These are phyloP conservation scores for Pseudogymnoascus pannorum DNA, from an alignment of 2,329 filamentous ascomycete genomes.

Conservation along the genomic window DNA sequence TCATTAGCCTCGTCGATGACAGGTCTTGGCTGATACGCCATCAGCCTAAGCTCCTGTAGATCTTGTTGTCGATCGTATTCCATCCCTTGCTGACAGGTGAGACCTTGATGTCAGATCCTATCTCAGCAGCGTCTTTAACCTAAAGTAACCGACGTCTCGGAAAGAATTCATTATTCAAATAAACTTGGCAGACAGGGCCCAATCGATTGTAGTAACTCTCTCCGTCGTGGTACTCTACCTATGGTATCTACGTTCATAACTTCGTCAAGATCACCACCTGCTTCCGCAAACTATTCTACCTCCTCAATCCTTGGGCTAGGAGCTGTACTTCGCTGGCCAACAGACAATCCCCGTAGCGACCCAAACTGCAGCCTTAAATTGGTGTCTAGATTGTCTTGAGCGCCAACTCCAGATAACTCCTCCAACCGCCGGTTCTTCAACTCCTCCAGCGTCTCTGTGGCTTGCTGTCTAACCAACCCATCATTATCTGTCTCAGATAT, in stretches of 20 bases:
- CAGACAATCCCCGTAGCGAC: constrained; percentile 38
- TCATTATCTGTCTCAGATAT: constrained; percentile 60
- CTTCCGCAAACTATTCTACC: constrained; percentile 42
- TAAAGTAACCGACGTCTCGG: neutral
- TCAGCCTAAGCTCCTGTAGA: neutral
- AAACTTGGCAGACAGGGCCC: neutral
- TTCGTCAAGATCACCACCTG: neutral
- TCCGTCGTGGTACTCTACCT: neutral
- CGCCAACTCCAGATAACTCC: constrained; percentile 36
- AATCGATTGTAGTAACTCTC: neutral
- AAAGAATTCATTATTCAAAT: neutral
- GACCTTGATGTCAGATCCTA: neutral
- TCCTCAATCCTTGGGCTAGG: constrained; percentile 46
- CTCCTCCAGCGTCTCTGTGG: constrained; percentile 58
- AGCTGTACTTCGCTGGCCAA: constrained; percentile 28
- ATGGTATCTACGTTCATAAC: neutral
- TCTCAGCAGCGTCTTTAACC: neutral
- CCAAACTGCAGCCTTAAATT: constrained; percentile 25
- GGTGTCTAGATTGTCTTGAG: constrained; percentile 14
- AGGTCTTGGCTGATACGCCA: neutral
- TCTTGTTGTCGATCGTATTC: neutral
- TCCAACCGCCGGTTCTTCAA: constrained; percentile 55
- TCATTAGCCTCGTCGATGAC: neutral
- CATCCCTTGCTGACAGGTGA: neutral
- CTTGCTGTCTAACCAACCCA: constrained; percentile 60